Percentiles rank a stretch among this genome's conserved stretches.
Conservation (phyloP, 345 rosid genomes). For the Psidium friedrichsthalianum region DNA sequence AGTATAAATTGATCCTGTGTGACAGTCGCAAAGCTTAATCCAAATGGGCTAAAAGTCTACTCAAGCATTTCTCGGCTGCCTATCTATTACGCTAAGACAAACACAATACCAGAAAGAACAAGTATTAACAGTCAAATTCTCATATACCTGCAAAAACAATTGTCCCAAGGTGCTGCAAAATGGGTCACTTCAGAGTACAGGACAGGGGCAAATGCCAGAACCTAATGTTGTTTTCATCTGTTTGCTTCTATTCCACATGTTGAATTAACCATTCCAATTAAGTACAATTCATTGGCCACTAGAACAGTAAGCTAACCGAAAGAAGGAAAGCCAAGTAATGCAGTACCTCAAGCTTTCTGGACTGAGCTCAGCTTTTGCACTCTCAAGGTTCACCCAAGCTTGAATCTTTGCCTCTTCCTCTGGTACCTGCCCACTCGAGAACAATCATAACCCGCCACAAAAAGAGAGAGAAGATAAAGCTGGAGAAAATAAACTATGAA, state of each 20-base stretch:
- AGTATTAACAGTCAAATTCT: neutral
- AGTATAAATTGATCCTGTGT: neutral
- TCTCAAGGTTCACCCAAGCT: slow-evolving; percentile 93
- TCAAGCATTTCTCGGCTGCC: neutral
- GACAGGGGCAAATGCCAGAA: neutral
- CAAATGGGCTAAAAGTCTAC: neutral
- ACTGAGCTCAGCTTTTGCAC: slow-evolving; percentile 94
- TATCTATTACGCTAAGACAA: neutral
- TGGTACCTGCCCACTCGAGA: slow-evolving; percentile 42
- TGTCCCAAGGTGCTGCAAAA: neutral
- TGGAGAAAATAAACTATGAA: neutral
- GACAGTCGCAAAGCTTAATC: neutral
- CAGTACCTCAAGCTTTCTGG: slow-evolving; percentile 78
- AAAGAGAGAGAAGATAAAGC: neutral
- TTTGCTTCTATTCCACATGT: neutral
- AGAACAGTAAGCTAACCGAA: neutral
- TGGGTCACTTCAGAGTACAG: neutral
- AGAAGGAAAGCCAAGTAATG: neutral
- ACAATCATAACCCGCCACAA: neutral
- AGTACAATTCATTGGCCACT: neutral
- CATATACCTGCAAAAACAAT: neutral
- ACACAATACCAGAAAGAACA: neutral
- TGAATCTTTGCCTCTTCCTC: slow-evolving; percentile 92
- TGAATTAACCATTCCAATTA: neutral
- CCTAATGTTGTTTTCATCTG: neutral